Evolutionary conservation across 208 protist species (phyloP), one percentile per base, ranked within the genome.

Genomic region (Acanthamoeba triangularis): DNA sequence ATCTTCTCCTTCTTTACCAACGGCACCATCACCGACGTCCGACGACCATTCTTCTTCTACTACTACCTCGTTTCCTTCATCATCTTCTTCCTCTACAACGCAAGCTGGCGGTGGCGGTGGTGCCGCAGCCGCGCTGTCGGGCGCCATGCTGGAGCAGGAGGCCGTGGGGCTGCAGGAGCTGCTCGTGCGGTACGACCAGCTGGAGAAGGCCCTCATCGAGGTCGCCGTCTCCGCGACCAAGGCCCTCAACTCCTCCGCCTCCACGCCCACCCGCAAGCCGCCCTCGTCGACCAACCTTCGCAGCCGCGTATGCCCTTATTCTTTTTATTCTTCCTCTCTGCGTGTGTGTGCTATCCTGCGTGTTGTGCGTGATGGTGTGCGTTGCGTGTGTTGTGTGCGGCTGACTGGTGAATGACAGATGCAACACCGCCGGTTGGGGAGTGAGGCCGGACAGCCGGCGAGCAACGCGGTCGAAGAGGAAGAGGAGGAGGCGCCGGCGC

Each of bases 141-240:
- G 41, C 76, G 76, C 25, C 76, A 85, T 54, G 28, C 44, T 47
- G 25, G 76, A 85, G 25, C 76, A 33, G 37, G 41, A 85, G 41
- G 41, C 44, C 0, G 28, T 25, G 41, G 41, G 76, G 10, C 76
- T 85, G 33, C 76, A 85, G 10, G 76, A 85, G n/a, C 47, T 85
- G 76, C 47, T 85, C 14, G 33, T 37, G 41, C 76, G 76, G 7
- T 85, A 85, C 41, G 76, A 85, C 23, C 76, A 85, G 47, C 44
- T 85, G 44, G 76, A 85, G 28, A 85, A 85, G 44, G 44, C 47
- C 44, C 76, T 85, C 76, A n/a, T 85, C 76, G 76, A 54, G 76
- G 44, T 85, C 44, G 76, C 44, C 41, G 33, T 37, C 5, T 56
- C 44, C 37, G 76, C 41, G 0, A 56, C 76, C 76, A 85, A 85